Evolutionary conservation across 805 yeast genomes (phyloP).

Genomic region (Schizosaccharomyces osmophilus): DNA sequence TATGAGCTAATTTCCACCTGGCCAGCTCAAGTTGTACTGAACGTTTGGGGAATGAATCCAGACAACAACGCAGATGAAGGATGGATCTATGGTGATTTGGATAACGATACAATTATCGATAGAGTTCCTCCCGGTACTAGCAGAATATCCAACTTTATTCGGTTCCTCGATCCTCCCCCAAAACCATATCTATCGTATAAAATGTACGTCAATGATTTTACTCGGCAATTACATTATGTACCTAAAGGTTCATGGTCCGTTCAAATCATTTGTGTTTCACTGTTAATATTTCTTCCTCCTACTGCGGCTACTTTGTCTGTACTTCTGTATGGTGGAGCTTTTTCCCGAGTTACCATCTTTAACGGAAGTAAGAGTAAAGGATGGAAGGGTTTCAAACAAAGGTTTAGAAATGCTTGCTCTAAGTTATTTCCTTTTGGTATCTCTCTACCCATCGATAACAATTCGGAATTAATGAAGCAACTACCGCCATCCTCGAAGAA

Average conservation of each 20-base stretch:
- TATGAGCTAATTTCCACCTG: neutral
- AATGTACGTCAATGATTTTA: neutral
- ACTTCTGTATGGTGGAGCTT: neutral
- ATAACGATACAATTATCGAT: neutral
- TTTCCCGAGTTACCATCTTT: neutral
- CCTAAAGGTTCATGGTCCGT: conserved; percentile 3
- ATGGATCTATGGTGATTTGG: neutral
- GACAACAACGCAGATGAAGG: conserved; percentile 1
- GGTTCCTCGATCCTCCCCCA: neutral
- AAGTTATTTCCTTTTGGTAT: neutral
- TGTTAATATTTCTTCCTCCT: neutral
- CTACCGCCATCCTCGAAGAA: neutral
- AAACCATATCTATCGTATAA: neutral
- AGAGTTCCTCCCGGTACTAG: conserved; percentile 2
- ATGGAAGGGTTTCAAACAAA: neutral
- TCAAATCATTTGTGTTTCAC: neutral
- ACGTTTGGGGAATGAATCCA: conserved; percentile 3
- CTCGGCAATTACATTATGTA: neutral
- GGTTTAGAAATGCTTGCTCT: neutral
- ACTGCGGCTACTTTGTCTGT: neutral
- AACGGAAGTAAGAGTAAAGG: neutral
- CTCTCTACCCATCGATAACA: neutral
- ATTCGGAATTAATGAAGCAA: neutral
- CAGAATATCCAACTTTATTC: neutral
- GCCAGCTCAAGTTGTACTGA: neutral